A percentile compares a stretch with the other conserved stretches of the same genome.
phyloP scores from a whole-genome alignment of 371 early-diverging fungal species.

The Saksenaea vasiformis region DNA sequence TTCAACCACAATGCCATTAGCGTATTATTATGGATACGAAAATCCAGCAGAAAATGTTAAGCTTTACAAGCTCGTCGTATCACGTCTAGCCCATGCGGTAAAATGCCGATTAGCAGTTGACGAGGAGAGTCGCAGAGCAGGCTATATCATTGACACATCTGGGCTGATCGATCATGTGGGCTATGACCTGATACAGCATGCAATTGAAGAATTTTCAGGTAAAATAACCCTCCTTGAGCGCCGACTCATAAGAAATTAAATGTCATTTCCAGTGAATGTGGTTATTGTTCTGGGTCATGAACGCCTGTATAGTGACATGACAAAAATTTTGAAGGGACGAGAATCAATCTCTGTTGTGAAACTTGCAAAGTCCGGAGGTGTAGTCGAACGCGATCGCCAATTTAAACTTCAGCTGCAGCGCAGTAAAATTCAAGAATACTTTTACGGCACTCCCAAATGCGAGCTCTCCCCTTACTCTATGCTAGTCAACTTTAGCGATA shows the following conservation, averaged over 20 bases:
- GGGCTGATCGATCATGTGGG: conserved; percentile 66
- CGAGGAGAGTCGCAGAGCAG: conserved; percentile 63
- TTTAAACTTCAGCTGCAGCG: conserved; percentile 72
- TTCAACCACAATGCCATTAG: conserved; percentile 76
- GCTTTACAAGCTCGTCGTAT: conserved; percentile 69
- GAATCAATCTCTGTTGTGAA: conserved; percentile 72
- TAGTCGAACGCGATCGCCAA: conserved; percentile 80
- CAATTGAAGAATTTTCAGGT: conserved; percentile 70
- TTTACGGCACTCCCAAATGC: conserved; percentile 83
- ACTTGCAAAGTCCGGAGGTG: conserved; percentile 92
- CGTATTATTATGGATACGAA: conserved; percentile 90
- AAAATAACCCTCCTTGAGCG: neutral
- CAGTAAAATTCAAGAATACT: conserved; percentile 86
- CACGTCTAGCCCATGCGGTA: conserved; percentile 66
- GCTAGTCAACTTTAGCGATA: conserved; percentile 75
- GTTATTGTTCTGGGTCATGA: conserved; percentile 94
- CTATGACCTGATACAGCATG: conserved; percentile 67
- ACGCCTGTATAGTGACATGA: conserved; percentile 86
- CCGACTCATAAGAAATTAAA: neutral
- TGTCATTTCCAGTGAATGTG: conserved; percentile 58
- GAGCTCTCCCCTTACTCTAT: conserved; percentile 86
- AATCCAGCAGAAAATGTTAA: conserved; percentile 75
- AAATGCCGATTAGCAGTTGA: conserved; percentile 68
- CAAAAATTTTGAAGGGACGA: conserved; percentile 51
- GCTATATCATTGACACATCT: conserved; percentile 68